Base-by-base conservation (phyloP, 202 grass and related monocot species). In the Hordeum pubiflorum region DNA sequence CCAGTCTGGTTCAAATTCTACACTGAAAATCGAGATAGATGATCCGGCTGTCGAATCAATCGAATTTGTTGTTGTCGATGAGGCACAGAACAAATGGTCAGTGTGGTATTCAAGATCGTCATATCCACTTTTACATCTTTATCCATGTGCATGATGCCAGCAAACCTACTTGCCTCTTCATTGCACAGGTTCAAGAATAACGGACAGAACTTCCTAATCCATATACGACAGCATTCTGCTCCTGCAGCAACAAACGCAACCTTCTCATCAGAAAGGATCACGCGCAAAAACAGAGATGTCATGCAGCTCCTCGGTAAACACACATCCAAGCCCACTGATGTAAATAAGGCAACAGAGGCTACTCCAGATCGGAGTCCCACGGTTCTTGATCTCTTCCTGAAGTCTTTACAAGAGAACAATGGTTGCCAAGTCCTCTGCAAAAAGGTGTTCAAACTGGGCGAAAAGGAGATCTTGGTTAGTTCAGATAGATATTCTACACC, bases 41-140 rank as follows among this genome's bases (percentile, higher is more conserved):
- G 90, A 98, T 91, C 87, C 92, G 61, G 78, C 81, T 12, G 80
- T 91, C 8, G 52, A 95, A 74, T 85, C 87, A 24, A 81, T 98
- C 32, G 96, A 98, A 58, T 98, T 98, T 76, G 87, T 98, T 29
- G 59, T 98, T 20, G 50, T 94, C 26, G 96, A 95, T 26, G 86
- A 95, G 80, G 24, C 85, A 64, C 79, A 72, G 50, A 93, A 95
- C 78, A 95, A 87, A 93, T 98, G 96, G 96, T 98, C 21, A 86
- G 87, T 84, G 3, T 75, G 23, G 24, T 86, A n/a, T 72, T 80
- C 13, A 31, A 38, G 56, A 68, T 23, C 58, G 33, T 10, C n/a
- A n/a, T 56, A 11, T 72, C 43, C 23, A 65, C 1, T 75, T 38
- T 57, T 63, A 18, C 58, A 31, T 77, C 18, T 66, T 59, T 80